Evolutionary conservation across 306 rosid species (phyloP), one percentile per base, ranked within the genome.

Genomic region (Rubus parviflorus): DNA sequence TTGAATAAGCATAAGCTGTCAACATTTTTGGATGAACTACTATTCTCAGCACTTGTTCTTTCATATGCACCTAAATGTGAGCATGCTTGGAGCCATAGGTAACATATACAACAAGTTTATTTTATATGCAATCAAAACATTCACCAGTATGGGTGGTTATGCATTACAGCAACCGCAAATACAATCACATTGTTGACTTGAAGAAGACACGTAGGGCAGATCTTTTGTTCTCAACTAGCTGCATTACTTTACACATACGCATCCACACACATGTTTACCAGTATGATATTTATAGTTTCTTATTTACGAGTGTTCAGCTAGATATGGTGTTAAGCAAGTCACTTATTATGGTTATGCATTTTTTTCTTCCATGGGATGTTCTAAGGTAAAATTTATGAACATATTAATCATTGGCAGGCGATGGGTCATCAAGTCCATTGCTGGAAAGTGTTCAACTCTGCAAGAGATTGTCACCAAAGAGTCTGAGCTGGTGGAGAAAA

Each of bases 401-500:
- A 43, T 40, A 73, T 79, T 67, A 25, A 62, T 80, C 83, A 76
- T 84, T 84, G 81, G 70, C 81, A 95, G 97, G 93, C 87, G 91
- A 54, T 95, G 98, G 98, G 93, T 87, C 85, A 89, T 92, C 88
- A 90, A 92, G 88, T 87, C 88, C 78, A 83, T 95, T 63, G 77
- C 87, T 75, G 86, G 89, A 82, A 89, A 79, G 75, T 85, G 86
- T 81, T 78, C 93, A 79, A 81, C 82, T 78, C 68, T 88, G 70
- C 85, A 83, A 68, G 93, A 92, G 74, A 89, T 90, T 83, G 70
- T 92, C 87, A 75, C 74, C 81, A 92, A 89, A 82, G 98, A 95
- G 85, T 95, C 97, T 86, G 92, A 92, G 86, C 89, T 95, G 84
- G 98, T 89, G 88, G 96, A 92, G 85, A 95, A 88, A 88, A 87